Evolutionary conservation across 2,329 filamentous ascomycete genomes (phyloP).

Genomic region (Paradendryphiella salina): DNA sequence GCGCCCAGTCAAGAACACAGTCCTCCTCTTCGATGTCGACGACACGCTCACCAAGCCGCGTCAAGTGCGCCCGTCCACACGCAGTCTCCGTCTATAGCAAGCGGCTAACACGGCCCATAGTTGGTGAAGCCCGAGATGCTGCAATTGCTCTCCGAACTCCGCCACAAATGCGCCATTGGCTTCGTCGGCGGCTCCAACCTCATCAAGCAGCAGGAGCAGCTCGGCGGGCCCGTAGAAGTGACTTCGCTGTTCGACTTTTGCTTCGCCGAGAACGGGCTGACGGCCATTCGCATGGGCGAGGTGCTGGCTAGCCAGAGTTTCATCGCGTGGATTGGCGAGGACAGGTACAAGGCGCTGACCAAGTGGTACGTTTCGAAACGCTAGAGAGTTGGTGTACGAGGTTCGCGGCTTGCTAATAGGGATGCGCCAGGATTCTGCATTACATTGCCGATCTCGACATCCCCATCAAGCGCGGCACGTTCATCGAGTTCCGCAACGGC

Average conservation of each 20-base stretch:
- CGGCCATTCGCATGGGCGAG: constrained; percentile 80
- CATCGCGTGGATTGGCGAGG: constrained; percentile 89
- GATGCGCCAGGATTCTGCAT: constrained; percentile 61
- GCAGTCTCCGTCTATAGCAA: background rate
- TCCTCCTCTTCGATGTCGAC: constrained; percentile 96
- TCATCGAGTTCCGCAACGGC: constrained; percentile 86
- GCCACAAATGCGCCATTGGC: constrained; percentile 85
- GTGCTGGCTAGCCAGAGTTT: constrained; percentile 79
- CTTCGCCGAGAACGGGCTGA: constrained; percentile 96
- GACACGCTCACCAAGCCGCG: constrained; percentile 85
- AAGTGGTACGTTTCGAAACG: constrained; percentile 52
- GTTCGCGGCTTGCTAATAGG: background rate
- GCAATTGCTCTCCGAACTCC: constrained; percentile 73
- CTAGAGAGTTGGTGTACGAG: too few species aligned
- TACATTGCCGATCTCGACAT: constrained; percentile 84
- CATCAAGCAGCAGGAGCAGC: constrained; percentile 92
- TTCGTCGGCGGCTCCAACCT: constrained; percentile 93
- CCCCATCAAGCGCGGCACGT: constrained; percentile 80
- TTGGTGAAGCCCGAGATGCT: constrained; percentile 79
- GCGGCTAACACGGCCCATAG: constrained; percentile 50
- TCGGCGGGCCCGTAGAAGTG: constrained; percentile 70
- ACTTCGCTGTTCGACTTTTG: constrained; percentile 93
- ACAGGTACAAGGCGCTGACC: constrained; percentile 76
- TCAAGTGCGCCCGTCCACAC: constrained; percentile 56
- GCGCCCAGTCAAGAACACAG: constrained; percentile 87